These are phyloP conservation scores for Rhizophagus sp. DNA, from an alignment of 192 early-diverging fungal genomes.

Conservation along the genomic window DNA sequence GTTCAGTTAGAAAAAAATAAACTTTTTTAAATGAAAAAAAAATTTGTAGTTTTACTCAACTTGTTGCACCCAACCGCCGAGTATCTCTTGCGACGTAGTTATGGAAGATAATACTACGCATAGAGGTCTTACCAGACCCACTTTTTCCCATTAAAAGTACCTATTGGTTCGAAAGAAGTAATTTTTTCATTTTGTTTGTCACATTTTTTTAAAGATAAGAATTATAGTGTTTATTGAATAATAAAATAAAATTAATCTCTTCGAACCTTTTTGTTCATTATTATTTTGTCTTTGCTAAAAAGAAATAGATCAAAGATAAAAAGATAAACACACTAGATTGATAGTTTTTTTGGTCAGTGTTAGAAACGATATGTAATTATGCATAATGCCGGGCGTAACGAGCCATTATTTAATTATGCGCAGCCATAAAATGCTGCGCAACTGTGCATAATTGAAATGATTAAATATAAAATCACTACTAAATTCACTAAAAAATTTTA, in stretches of 20 bases:
- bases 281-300: background rate
- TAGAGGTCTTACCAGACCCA: slow-evolving; percentile 97
- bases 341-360: too few species aligned
- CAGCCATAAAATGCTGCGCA: too few species aligned
- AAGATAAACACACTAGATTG: too few species aligned
- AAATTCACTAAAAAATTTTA: too few species aligned
- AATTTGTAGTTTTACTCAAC: slow-evolving; percentile 44
- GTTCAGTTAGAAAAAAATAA: background rate
- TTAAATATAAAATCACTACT: too few species aligned
- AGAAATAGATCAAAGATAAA: too few species aligned
- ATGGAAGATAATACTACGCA: slow-evolving; percentile 98
- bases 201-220: background rate
- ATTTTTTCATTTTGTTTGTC: background rate
- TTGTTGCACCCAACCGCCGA: slow-evolving; percentile 91
- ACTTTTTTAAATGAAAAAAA: background rate
- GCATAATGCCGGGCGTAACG: too few species aligned
- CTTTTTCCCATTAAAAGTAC: slow-evolving; percentile 97
- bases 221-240: background rate
- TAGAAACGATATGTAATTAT: too few species aligned
- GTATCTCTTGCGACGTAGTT: slow-evolving; percentile 97
- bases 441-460: too few species aligned
- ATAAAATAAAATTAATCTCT: background rate
- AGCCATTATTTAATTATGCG: too few species aligned
- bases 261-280: background rate
- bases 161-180: slow-evolving; percentile 43